Conservation (phyloP, 495 filamentous ascomycete species). For the Penicillium pulvis region DNA sequence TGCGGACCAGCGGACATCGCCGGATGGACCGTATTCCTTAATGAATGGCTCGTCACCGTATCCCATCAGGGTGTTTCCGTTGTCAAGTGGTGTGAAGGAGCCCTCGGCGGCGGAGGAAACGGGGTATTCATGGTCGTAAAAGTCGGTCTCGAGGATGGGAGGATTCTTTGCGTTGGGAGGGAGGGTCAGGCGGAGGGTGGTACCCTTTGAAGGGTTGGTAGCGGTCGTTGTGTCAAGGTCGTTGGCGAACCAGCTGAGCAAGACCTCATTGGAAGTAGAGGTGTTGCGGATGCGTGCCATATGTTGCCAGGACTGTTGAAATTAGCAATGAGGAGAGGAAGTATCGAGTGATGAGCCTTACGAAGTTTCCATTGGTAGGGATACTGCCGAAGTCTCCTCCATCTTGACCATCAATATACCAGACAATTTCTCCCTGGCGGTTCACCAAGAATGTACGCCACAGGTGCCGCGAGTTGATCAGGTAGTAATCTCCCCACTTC, state of each 20-base stretch:
- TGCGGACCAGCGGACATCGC: constrained; percentile 13
- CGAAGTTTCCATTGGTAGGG: constrained; percentile 13
- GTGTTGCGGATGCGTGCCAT: constrained; percentile 14
- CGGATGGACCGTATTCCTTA: constrained; percentile 40
- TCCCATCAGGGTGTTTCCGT: constrained; percentile 42
- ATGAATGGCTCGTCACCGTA: constrained; percentile 45
- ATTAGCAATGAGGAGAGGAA: constrained; percentile 1
- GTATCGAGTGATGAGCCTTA: neutral
- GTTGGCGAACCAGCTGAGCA: constrained; percentile 25
- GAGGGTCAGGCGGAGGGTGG: constrained; percentile 18
- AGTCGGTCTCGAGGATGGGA: constrained; percentile 14
- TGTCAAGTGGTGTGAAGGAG: constrained; percentile 35
- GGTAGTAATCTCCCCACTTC: constrained; percentile 28
- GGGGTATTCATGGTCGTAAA: constrained; percentile 25
- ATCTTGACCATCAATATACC: constrained; percentile 33
- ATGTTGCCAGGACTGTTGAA: constrained; percentile 16
- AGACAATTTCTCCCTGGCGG: constrained; percentile 26
- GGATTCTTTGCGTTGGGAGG: constrained; percentile 19
- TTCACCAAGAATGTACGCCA: constrained; percentile 31
- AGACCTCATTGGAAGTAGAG: constrained; percentile 6
- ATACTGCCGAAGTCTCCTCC: constrained; percentile 37
- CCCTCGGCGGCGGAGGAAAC: constrained; percentile 42
- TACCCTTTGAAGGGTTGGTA: constrained; percentile 13
- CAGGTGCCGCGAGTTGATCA: constrained; percentile 35
- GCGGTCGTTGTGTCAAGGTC: constrained; percentile 8